These are phyloP conservation scores for Scenedesmus sp. DNA, from an alignment of 163 green algal genomes.

Conservation along the genomic window DNA sequence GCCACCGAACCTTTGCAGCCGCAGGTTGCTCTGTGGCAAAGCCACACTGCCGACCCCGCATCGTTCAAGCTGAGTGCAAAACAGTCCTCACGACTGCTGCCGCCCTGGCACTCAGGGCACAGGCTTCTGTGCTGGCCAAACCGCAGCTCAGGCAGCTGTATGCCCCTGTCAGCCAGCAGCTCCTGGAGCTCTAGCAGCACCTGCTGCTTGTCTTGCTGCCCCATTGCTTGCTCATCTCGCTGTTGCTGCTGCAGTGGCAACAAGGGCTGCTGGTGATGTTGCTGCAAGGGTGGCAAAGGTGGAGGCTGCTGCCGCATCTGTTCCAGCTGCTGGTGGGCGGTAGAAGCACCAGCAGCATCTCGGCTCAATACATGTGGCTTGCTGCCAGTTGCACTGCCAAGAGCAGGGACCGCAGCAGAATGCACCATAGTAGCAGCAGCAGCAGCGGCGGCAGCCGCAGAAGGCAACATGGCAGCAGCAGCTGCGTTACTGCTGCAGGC, in stretches of 20 bases:
- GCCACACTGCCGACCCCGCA: conserved; percentile 29
- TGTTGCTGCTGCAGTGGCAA: neutral
- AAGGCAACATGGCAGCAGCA: neutral
- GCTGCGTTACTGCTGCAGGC: neutral
- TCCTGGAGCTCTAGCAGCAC: conserved; percentile 34
- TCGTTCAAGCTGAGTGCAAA: conserved; percentile 20
- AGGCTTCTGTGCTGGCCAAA: conserved; percentile 21
- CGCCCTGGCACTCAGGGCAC: conserved; percentile 26
- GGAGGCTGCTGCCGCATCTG: neutral
- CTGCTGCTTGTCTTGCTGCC: neutral
- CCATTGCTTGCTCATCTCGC: neutral
- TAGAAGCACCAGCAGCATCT: neutral
- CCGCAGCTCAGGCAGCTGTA: neutral
- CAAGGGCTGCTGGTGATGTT: neutral
- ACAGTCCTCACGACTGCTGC: conserved; percentile 35
- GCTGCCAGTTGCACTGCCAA: neutral
- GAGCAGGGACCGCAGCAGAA: neutral
- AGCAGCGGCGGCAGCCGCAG: too few relatives aligned
- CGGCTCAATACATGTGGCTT: neutral
- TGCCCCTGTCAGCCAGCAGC: neutral
- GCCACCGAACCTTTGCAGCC: neutral
- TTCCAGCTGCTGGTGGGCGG: neutral
- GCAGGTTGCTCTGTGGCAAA: conserved; percentile 42
- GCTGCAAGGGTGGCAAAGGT: neutral
- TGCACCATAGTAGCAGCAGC: neutral